Base-by-base conservation (phyloP, 768 basidiomycete genomes). In the Cystobasidium tubakii region DNA sequence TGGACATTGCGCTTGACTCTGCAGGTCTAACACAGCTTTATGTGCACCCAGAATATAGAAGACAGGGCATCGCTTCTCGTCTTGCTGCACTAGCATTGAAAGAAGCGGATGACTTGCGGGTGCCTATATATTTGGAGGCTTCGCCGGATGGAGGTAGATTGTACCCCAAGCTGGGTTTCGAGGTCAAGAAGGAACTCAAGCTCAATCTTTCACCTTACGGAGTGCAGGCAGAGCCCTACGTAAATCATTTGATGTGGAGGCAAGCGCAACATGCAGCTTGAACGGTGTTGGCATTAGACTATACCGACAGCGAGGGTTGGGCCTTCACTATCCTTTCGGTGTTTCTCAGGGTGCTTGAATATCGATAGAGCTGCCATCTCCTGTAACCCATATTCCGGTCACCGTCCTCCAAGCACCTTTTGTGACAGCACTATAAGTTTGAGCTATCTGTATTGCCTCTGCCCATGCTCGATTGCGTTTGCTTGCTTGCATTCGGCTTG, bases 211-310 rank as follows among this genome's bases (percentile, higher is more conserved):
- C 53, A 29, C 53, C 53, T 10, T 54, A 54, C 27, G 53, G 53
- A n/a, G 53, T 54, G 27, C 6, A 54, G n/a, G 6, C 53, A n/a
- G 53, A n/a, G 27, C 53, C 53, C 53, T 54, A 54, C 21, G 53
- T n/a, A n/a, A 54, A 54, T n/a, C 21, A n/a, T 54, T 7, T 54
- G 53, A 54, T 54, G 53, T 54, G 53, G 53, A 54, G 53, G 21
- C 7, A 54, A n/a, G n/a, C n/a, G 10, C 21, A n/a, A n/a, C 13
- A n/a, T 46, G 44, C n/a, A 13, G n/a, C n/a, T n/a, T n/a, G n/a
- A n/a, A n/a, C n/a, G n/a, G n/a, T n/a, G n/a, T n/a, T n/a, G n/a
- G n/a, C n/a, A n/a, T n/a, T n/a, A n/a, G n/a, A n/a, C n/a, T n/a
- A n/a, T n/a, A n/a, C n/a, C n/a, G n/a, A n/a, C n/a, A n/a, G n/a